Conservation (phyloP, 805 yeast species). For the Blastobotrys attinorum region DNA sequence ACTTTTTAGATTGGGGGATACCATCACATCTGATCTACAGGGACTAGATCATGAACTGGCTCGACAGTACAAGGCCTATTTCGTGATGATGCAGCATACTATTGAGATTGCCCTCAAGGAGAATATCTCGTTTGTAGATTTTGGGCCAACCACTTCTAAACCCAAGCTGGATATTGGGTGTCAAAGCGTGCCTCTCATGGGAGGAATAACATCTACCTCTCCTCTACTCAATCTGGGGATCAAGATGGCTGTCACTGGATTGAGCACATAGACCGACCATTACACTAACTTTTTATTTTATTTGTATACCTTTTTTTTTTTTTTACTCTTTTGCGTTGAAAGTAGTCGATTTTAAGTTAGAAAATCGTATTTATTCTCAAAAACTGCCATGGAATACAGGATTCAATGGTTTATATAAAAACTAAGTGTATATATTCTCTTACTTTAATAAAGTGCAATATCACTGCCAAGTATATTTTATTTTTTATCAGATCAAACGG, state of each 20-base stretch:
- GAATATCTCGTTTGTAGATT: conserved; percentile 35
- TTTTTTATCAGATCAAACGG: no score
- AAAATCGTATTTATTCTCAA: no score
- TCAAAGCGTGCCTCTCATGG: conserved; percentile 31
- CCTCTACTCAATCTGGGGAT: neutral
- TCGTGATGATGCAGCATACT: conserved; percentile 43
- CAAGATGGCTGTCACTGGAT: neutral
- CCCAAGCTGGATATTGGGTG: conserved; percentile 38
- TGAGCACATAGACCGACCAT: no score
- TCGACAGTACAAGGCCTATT: conserved; percentile 35
- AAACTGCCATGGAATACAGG: no score
- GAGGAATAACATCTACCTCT: conserved; percentile 24
- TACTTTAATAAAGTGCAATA: no score
- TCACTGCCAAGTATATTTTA: no score
- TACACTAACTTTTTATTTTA: no score
- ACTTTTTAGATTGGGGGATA: conserved; percentile 36
- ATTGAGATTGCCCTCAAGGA: conserved; percentile 34
- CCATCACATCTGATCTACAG: conserved; percentile 38
- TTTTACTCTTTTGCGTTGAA: no score
- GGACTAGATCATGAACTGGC: conserved; percentile 36
- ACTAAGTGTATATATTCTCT: no score
- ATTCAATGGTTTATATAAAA: no score
- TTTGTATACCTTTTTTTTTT: no score
- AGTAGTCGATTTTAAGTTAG: no score
- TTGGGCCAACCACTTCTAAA: conserved; percentile 40